Percentiles rank a stretch among this genome's conserved stretches.
Conservation (phyloP, 306 rosid species). For the Cicer yamashitae region DNA sequence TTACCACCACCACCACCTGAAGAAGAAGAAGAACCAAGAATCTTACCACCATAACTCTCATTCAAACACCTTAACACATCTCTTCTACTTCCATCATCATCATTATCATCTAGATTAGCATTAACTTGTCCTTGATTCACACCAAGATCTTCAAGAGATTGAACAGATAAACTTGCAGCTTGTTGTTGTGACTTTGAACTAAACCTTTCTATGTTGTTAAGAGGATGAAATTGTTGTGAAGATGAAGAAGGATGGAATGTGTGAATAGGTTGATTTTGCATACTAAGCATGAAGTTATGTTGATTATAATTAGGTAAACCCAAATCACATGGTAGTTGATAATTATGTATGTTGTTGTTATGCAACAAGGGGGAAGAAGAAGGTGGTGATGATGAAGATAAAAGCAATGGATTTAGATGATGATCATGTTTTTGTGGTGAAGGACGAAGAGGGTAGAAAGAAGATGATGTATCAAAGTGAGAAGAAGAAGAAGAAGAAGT, state of each 20-base stretch:
- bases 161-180: constrained; percentile 29
- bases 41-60: background rate
- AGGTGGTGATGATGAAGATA: constrained; percentile 16
- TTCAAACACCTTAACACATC: too few relatives aligned
- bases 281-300: constrained; percentile 51
- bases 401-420: constrained; percentile 14
- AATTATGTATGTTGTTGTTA: constrained; percentile 45
- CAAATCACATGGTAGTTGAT: constrained; percentile 50
- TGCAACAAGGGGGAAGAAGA: constrained; percentile 49
- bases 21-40: constrained; percentile 15
- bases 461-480: constrained; percentile 31
- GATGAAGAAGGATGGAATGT: constrained; percentile 52
- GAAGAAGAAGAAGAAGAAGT: background rate
- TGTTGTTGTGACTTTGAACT: constrained; percentile 43
- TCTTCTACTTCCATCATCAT: background rate
- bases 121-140: constrained; percentile 44
- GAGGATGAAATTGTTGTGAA: constrained; percentile 37
- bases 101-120: constrained; percentile 8
- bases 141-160: constrained; percentile 53
- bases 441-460: constrained; percentile 67
- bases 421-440: constrained; percentile 59
- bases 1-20: constrained; percentile 38
- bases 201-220: constrained; percentile 29
- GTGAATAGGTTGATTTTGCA: constrained; percentile 55
- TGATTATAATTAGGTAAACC: constrained; percentile 35